A percentile compares a stretch with the other conserved stretches of the same genome.
phyloP scores from a whole-genome alignment of 1,284 basidiomycete species.

The Trichosporon sp. region DNA sequence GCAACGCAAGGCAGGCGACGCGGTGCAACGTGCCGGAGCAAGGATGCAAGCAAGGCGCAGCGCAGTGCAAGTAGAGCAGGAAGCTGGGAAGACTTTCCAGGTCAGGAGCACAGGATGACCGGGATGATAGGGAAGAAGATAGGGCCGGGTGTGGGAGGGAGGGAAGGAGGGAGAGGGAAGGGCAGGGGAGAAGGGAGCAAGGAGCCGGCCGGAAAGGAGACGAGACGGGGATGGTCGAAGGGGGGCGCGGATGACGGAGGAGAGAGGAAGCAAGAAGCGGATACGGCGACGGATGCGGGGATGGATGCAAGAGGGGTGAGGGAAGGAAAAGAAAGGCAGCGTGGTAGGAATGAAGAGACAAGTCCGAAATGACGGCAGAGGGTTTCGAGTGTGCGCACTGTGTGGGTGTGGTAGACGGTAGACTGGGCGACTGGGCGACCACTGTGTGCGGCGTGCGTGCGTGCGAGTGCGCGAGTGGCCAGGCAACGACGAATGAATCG shows the following conservation, averaged over 20 bases:
- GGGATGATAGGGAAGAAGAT: neutral
- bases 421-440: neutral
- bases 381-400: neutral
- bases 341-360: neutral
- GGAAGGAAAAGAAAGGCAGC: neutral
- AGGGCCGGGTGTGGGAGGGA: neutral
- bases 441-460: no score
- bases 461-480: neutral
- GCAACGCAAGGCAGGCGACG: neutral
- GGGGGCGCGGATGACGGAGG: neutral
- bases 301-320: neutral
- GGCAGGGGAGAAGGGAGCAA: neutral
- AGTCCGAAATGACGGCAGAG: neutral
- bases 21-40: neutral
- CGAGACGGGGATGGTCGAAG: neutral
- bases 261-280: neutral
- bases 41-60: neutral
- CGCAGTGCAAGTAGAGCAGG: neutral
- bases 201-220: neutral
- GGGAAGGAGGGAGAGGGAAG: neutral
- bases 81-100: neutral
- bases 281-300: no score
- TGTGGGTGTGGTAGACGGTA: neutral
- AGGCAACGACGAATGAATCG: neutral
- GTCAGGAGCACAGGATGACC: neutral